Evolutionary conservation across 495 filamentous ascomycete genomes (phyloP), one percentile per base, ranked within the genome.

Genomic region (Neurospora cerealis): DNA sequence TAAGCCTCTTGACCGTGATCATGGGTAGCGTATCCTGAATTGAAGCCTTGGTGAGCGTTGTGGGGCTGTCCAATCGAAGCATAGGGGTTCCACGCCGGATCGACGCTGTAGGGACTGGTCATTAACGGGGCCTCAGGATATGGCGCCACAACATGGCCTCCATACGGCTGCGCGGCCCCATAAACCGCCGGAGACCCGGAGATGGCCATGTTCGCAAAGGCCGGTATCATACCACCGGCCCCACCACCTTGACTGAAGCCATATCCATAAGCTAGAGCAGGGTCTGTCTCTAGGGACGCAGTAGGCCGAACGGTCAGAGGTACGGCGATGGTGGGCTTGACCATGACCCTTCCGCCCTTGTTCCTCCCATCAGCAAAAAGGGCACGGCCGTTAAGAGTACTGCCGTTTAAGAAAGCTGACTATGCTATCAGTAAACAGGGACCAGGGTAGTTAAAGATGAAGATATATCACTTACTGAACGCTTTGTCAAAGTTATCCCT

Each of bases 401-500:
- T 74, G 34, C 77, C 77, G 39, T 78, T 74, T 17, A 78, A 73
- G 21, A 71, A 69, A 28, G 71, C 77, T 78, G 34, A 6, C 4
- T 40, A 11, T 37, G 44, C 74, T 38, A 71, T 72, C 34, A 60
- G n/a, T 6, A 38, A 36, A 21, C 34, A 36, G 5, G 32, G n/a
- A 60, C 15, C 34, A n/a, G 24, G 10, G 42, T 36, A 69, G 24
- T 21, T 28, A 6, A 69, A 41, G 11, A 39, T 34, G 39, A 34
- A n/a, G 17, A 28, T 37, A 13, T 10, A 28, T 5, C 15, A 72
- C 77, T 72, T 69, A 78, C 78, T 62, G 62, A 78, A 71, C 24
- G 73, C 75, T 69, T 74, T 77, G n/a, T 78, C 72, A 69, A 77
- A 79, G 21, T 77, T 79, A 6, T 72, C 76, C 32, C 36, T 37